These are phyloP conservation scores for Microsporum audouinii DNA, from an alignment of 2,329 filamentous ascomycete genomes.

Conservation along the genomic window DNA sequence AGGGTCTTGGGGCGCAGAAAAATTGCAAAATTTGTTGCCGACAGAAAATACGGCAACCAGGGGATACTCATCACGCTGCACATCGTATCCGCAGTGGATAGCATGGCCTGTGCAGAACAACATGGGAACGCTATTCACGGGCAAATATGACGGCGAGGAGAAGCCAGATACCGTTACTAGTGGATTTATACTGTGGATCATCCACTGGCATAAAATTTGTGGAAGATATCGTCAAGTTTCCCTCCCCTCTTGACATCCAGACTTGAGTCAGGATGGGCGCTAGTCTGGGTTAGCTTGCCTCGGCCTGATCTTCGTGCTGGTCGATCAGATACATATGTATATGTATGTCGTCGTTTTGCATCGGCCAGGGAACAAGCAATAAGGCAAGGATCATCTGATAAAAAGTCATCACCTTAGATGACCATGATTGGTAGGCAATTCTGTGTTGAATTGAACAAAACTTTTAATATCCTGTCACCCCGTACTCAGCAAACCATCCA, in stretches of 20 bases:
- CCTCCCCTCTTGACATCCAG: background rate
- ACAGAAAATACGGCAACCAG: conserved; percentile 3
- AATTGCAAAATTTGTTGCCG: conserved; percentile 4
- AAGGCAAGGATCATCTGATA: conserved; percentile 3
- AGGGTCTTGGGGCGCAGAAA: conserved; percentile 5
- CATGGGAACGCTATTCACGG: conserved; percentile 2
- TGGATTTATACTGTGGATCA: conserved; percentile 1
- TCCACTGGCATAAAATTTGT: conserved; percentile 2
- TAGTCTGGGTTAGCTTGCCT: background rate
- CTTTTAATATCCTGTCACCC: background rate
- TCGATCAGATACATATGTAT: background rate
- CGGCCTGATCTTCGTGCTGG: conserved; percentile 2
- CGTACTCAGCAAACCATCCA: background rate
- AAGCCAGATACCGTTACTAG: conserved; percentile 6
- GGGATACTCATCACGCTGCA: conserved; percentile 6
- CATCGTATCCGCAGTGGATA: conserved; percentile 12
- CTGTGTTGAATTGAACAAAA: background rate
- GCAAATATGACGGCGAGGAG: background rate
- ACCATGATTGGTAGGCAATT: conserved; percentile 2
- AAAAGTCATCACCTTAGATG: background rate
- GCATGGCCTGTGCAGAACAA: conserved; percentile 11
- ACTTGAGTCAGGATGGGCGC: background rate
- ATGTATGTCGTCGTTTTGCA: background rate
- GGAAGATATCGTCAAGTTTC: background rate
- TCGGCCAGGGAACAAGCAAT: background rate